Evolutionary conservation across 306 rosid species (phyloP).

Genomic region (Dalbergia cochinchinensis): DNA sequence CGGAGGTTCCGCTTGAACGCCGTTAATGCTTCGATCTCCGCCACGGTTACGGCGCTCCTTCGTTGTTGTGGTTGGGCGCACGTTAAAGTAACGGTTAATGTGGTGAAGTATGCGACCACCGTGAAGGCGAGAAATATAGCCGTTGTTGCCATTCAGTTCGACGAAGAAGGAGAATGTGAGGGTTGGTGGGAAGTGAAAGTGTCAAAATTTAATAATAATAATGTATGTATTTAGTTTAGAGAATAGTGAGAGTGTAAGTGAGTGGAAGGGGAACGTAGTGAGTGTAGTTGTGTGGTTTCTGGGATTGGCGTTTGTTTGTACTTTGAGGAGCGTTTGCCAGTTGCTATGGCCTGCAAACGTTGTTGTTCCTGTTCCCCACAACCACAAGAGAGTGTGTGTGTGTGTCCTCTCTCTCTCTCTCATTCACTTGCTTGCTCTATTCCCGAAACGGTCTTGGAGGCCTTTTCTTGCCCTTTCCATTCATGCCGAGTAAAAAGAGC

Average conservation of each 20-base stretch:
- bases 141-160: conserved; percentile 59
- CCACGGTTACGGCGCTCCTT: background rate
- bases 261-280: background rate
- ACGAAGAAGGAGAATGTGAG: background rate
- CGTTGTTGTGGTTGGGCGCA: conserved; percentile 29
- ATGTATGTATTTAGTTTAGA: background rate
- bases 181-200: background rate
- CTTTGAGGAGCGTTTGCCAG: conserved; percentile 56
- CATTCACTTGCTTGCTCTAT: conserved; percentile 29
- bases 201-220: background rate
- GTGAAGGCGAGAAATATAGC: conserved; percentile 54
- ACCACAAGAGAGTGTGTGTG: background rate
- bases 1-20: conserved; percentile 61
- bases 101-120: conserved; percentile 21
- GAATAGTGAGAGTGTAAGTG: background rate
- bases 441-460: conserved; percentile 44
- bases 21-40: conserved; percentile 65
- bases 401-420: background rate
- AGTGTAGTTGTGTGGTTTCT: background rate
- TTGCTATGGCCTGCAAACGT: conserved; percentile 28
- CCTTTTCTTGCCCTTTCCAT: conserved; percentile 24
- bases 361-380: conserved; percentile 24
- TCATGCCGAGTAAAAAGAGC: background rate
- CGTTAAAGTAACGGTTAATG: conserved; percentile 31
- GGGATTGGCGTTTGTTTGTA: conserved; percentile 44